Evolutionary conservation across 2,329 filamentous ascomycete genomes (phyloP), one percentile per base, ranked within the genome.

Genomic region (Colletotrichum siamense): DNA sequence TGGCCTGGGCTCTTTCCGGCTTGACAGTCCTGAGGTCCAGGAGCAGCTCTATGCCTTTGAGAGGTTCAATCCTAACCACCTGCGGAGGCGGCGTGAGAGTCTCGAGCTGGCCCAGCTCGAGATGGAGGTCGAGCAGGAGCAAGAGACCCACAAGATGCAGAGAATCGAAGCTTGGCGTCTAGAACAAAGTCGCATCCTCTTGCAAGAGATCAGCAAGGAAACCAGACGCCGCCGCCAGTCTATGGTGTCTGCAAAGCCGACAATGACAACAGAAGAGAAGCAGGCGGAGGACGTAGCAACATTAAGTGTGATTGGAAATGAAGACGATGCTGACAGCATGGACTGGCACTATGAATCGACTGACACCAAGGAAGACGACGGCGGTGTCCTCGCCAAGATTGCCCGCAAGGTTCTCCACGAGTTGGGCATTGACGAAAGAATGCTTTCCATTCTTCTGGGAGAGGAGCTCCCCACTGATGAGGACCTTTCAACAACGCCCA

Each of bases 41-140:
- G 94, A 98, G 77, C 94, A 96, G 78, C 86, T 98, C 63, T 98
- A 96, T 89, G 94, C 95, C 77, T 97, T 98, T 83, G 96, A 98
- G 84, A 91, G 92, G 78, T 95, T 94, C 84, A 98, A 98, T 79
- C 94, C 95, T 0, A 90, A 91, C 71, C 90, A 94, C 62, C 87
- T 93, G 61, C 89, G 88, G 79, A 87, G 88, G 77, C 86, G 88
- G 61, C 85, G 87, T 13, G 91, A 92, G 78, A 90, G 88, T 78
- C 82, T 91, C 15, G 90, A 91, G 24, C 80, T 90, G 13, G 87
- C 87, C 1, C 87, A 89, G 68, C 81, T 88, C 22, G 89, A 91
- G 77, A 79, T 89, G 61, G 89, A 92, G 73, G 88, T 89, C 49
- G 89, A 91, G 57, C 86, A 88, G 44, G 85, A 89, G 32, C 90